phyloP scores from a whole-genome alignment of 441 rosid genomes.

The Manihot esculenta region DNA sequence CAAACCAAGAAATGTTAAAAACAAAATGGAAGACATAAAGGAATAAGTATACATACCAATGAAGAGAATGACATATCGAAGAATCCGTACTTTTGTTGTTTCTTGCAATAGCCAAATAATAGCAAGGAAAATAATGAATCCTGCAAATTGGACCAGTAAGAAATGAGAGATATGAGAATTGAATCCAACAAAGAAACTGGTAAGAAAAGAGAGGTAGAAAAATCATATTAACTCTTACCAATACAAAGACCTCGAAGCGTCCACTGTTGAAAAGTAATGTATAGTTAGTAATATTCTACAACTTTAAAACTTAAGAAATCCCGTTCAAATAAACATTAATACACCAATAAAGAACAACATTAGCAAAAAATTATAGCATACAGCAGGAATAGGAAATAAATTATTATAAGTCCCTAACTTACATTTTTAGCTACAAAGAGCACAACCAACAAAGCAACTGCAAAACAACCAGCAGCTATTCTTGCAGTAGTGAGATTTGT shows the following conservation, averaged over 20 bases:
- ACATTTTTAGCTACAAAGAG: slow-evolving; percentile 85
- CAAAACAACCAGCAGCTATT: slow-evolving; percentile 84
- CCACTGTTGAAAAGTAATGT: slow-evolving; percentile 56
- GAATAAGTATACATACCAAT: slow-evolving; percentile 52
- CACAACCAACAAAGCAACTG: slow-evolving; percentile 67
- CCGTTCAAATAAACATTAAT: background rate
- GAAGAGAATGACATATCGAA: slow-evolving; percentile 85
- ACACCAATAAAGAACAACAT: background rate
- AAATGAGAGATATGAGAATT: slow-evolving; percentile 1
- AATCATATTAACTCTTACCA: slow-evolving; percentile 43
- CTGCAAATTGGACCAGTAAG: slow-evolving; percentile 33
- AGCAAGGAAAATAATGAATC: slow-evolving; percentile 78
- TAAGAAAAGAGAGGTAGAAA: background rate
- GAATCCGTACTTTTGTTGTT: slow-evolving; percentile 58
- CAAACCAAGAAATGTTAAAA: slow-evolving; percentile 5
- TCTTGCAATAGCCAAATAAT: slow-evolving; percentile 86
- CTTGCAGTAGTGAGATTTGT: slow-evolving; percentile 77
- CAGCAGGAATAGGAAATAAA: background rate
- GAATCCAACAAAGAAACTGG: background rate
- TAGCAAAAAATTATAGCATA: background rate
- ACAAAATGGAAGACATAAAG: slow-evolving; percentile 3
- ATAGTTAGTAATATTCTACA: slow-evolving; percentile 23
- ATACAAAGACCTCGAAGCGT: slow-evolving; percentile 88
- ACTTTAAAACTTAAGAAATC: background rate
- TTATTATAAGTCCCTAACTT: slow-evolving; percentile 26